A percentile compares a stretch with the other conserved stretches of the same genome.
These are phyloP conservation scores for Jatropha curcas DNA, from an alignment of 345 rosid species.

Conservation along the genomic window DNA sequence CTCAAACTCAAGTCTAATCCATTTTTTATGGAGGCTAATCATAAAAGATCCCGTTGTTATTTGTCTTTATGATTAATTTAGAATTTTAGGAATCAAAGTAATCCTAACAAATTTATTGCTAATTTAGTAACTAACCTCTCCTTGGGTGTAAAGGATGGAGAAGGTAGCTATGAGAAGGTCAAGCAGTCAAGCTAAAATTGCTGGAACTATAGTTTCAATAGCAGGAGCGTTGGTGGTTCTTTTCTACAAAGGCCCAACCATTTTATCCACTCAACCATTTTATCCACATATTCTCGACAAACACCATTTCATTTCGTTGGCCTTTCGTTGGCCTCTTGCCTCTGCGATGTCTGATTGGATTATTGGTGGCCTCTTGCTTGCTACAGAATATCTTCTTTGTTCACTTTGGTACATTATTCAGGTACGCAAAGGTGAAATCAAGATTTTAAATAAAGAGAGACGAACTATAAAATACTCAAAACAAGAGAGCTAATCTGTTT, in stretches of 20 bases:
- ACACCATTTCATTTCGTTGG: too few species aligned
- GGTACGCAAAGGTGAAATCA: too few species aligned
- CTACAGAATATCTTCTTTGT: conserved; percentile 17
- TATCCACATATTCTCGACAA: not conserved
- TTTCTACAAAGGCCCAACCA: conserved; percentile 35
- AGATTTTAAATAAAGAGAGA: too few species aligned
- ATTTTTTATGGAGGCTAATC: too few species aligned
- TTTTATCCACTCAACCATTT: conserved; percentile 16
- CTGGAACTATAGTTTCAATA: conserved; percentile 35
- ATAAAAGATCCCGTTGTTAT: too few species aligned
- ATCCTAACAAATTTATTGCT: too few species aligned
- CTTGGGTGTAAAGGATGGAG: conserved; percentile 37
- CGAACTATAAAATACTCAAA: too few species aligned
- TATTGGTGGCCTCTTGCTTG: conserved; percentile 34
- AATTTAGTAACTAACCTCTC: too few species aligned
- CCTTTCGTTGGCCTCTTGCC: not conserved
- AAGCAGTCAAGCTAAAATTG: conserved; percentile 29
- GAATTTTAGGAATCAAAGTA: too few species aligned
- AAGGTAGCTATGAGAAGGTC: conserved; percentile 18
- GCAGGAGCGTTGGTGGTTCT: conserved; percentile 37
- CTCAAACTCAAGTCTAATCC: too few species aligned
- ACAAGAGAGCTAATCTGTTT: too few species aligned
- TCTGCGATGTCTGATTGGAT: conserved; percentile 32
- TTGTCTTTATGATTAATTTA: too few species aligned
- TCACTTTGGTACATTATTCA: conserved; percentile 34